Conservation (phyloP, 768 basidiomycete genomes). For the Leccinum incarnatum region DNA sequence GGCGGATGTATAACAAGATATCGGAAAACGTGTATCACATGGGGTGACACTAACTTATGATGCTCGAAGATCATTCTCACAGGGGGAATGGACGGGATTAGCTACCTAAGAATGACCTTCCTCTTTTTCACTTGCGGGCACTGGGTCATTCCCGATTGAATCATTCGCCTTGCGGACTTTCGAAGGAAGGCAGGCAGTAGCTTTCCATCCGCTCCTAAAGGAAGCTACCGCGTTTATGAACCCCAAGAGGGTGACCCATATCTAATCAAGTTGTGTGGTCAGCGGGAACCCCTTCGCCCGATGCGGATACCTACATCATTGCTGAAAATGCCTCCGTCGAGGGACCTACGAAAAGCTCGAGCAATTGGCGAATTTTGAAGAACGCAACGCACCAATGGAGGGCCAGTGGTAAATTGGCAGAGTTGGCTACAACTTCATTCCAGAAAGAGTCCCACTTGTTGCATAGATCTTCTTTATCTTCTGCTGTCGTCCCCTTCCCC, state of each 20-base stretch:
- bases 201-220: constrained; percentile 70
- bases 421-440: constrained; percentile 69
- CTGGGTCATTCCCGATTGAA: background rate
- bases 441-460: constrained; percentile 65
- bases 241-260: constrained; percentile 41
- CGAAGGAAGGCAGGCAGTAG: constrained; percentile 43
- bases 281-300: background rate
- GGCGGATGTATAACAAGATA: background rate
- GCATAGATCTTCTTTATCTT: constrained; percentile 54
- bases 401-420: constrained; percentile 77
- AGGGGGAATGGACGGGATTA: background rate
- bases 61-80: background rate
- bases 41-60: background rate
- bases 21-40: background rate
- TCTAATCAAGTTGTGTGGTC: constrained; percentile 25
- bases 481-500: constrained; percentile 48
- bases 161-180: constrained; percentile 2
- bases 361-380: background rate
- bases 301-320: constrained; percentile 50
- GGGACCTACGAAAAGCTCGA: constrained; percentile 48
- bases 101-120: constrained; percentile 6
- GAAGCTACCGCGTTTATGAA: constrained; percentile 54
- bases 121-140: constrained; percentile 12
- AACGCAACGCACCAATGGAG: constrained; percentile 67
- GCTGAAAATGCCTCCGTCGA: constrained; percentile 62